Evolutionary conservation across 1,139 yeast species (phyloP).

Genomic region (Waltiozyma sp.): DNA sequence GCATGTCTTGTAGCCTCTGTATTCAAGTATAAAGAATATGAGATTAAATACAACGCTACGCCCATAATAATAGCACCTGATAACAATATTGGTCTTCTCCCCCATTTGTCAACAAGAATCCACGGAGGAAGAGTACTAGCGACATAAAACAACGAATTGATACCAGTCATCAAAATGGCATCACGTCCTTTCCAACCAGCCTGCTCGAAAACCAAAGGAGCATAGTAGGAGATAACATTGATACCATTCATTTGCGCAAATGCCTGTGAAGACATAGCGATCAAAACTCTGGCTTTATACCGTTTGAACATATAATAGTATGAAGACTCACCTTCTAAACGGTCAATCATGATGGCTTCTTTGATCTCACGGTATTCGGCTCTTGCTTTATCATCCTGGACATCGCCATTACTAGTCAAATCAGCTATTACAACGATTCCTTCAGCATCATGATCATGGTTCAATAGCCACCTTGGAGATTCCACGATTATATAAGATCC

Average conservation of each 20-base stretch:
- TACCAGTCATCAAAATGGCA: slow-evolving; percentile 90
- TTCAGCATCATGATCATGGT: slow-evolving; percentile 81
- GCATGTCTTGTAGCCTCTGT: slow-evolving; percentile 52
- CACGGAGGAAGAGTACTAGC: slow-evolving; percentile 79
- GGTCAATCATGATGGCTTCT: slow-evolving; percentile 63
- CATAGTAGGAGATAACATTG: slow-evolving; percentile 85
- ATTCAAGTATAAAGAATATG: slow-evolving; percentile 54
- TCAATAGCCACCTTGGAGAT: slow-evolving; percentile 83
- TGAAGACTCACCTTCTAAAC: slow-evolving; percentile 66
- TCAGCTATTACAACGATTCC: slow-evolving; percentile 80
- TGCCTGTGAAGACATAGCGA: slow-evolving; percentile 84
- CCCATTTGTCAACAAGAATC: slow-evolving; percentile 86
- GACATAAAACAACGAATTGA: slow-evolving; percentile 68
- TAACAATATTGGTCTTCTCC: slow-evolving; percentile 70
- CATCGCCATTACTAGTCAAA: slow-evolving; percentile 58
- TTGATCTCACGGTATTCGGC: slow-evolving; percentile 70
- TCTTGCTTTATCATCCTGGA: slow-evolving; percentile 43
- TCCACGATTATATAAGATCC: slow-evolving; percentile 79
- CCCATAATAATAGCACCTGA: slow-evolving; percentile 80
- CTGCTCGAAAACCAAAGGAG: slow-evolving; percentile 86
- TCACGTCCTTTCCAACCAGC: slow-evolving; percentile 91
- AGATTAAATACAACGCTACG: slow-evolving; percentile 49
- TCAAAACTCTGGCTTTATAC: slow-evolving; percentile 69
- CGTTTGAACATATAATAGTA: slow-evolving; percentile 59
- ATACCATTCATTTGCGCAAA: slow-evolving; percentile 93